Base-by-base conservation (phyloP, 106 monocot species). In the Posidonia australis region DNA sequence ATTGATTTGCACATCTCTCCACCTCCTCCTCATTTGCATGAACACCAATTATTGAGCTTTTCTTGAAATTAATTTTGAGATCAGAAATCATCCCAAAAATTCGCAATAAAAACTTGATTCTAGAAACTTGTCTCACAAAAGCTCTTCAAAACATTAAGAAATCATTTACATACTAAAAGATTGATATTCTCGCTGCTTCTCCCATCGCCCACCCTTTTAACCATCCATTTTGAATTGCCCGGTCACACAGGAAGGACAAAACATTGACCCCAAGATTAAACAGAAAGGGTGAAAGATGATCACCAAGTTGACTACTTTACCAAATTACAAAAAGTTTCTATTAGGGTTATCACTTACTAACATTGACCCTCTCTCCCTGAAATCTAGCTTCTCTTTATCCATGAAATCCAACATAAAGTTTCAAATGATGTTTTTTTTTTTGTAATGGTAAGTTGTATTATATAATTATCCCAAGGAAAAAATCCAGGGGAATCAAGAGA, bases 91-190 rank as follows among this genome's bases (percentile, higher is more conserved):
- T 0, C 11, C 17, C 13, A 12, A 48, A 48, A 5, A 16, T 16
- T 48, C 47, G 3, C 47, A 48, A 14, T n/a, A n/a, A n/a, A n/a
- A n/a, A n/a, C n/a, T n/a, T n/a, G n/a, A n/a, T n/a, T n/a, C n/a
- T n/a, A n/a, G 3, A 48, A 11, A 14, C n/a, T 10, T 0, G 0
- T 48, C n/a, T 4, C 0, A 16, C 17, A 18, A 0, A 4, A n/a
- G 18, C n/a, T 5, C 48, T 13, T 48, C 46, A 0, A 4, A 6
- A 0, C 0, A 14, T 0, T 48, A 14, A n/a, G 5, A 48, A 14
- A 13, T 17, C 1, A 48, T 0, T 48, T 5, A 17, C 48, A 0
- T 48, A 48, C n/a, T n/a, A 48, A 17, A 14, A 5, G 18, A 0
- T 0, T 48, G n/a, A n/a, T n/a, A n/a, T n/a, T n/a, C n/a, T 48